Base-by-base conservation (phyloP, 78 protist genomes). In the Dictyostelium citrinum region DNA sequence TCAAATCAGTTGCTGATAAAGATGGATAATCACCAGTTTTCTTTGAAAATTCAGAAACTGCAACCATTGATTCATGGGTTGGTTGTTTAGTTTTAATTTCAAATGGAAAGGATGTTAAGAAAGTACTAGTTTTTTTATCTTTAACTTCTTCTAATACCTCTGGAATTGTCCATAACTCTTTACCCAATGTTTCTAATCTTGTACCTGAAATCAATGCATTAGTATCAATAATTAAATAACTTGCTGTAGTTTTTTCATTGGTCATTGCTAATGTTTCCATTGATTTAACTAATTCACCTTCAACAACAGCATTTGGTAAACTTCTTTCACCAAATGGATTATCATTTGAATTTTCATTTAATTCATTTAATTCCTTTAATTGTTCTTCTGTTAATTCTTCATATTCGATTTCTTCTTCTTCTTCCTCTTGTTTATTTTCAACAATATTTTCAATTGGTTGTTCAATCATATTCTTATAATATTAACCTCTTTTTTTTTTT, bases 11-110 rank as follows among this genome's bases (percentile, higher is more conserved):
- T 2, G 33, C 82, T 2, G 97, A 95, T 24, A 97, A 61, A 1
- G 91, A 22, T 27, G 77, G 68, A 80, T 39, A 86, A 75, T 97
- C 98, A 35, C 98, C 98, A 45, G 97, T 95, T 81, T 78, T 41
- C 61, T 29, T 76, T 41, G 97, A 41, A 43, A 95, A 95, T 9
- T 55, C 82, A 2, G 77, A 43, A 17, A 95, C 97, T 24, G 95
- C 95, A 17, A 41, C 14, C 24, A 83, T 4, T 12, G 93, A 61
- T 46, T 86, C 90, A 11, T 37, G 82, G 6, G 97, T 58, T 35
- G 97, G 97, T 45, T 90, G 81, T 68, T 71, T 74, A 22, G 91
- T 84, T 49, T 93, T 77, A 67, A 93, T 83, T 37, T 93, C 96
- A 16, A 75, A 93, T 81, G 90, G 95, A 24, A 95, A 84, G 5